Evolutionary conservation across 768 basidiomycete species (phyloP).

Genomic region (Postia placenta): DNA sequence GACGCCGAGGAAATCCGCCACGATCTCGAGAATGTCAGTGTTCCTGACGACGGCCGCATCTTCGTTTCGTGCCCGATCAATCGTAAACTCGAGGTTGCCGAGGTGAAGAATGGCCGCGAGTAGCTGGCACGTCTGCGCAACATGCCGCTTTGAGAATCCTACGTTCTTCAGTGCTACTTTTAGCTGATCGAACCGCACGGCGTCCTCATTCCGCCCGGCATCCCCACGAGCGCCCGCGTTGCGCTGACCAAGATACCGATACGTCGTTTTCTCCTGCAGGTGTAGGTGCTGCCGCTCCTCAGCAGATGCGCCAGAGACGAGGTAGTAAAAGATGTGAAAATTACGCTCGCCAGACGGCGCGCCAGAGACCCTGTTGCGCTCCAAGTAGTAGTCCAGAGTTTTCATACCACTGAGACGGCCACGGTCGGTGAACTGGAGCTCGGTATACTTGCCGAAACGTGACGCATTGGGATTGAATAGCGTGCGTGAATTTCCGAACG

Average conservation of each 20-base stretch:
- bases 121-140: constrained; percentile 93
- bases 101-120: constrained; percentile 94
- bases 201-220: constrained; percentile 69
- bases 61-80: constrained; percentile 78
- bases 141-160: constrained; percentile 89
- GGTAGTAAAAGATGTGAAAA: constrained; percentile 97
- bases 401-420: constrained; percentile 87
- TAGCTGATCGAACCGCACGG: constrained; percentile 85
- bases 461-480: constrained; percentile 94
- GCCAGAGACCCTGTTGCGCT: constrained; percentile 82
- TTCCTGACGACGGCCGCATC: constrained; percentile 93
- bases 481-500: constrained; percentile 90
- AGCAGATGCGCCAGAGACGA: constrained; percentile 81
- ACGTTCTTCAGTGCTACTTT: constrained; percentile 91
- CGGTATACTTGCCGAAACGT: constrained; percentile 96
- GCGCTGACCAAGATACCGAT: constrained; percentile 82
- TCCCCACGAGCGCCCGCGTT: constrained; percentile 34
- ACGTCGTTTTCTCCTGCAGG: constrained; percentile 72
- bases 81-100: constrained; percentile 89
- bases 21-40: constrained; percentile 70
- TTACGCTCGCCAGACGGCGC: constrained; percentile 91
- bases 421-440: constrained; percentile 92
- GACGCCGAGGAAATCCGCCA: constrained; percentile 90
- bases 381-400: constrained; percentile 94
- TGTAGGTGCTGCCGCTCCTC: constrained; percentile 90